Base-by-base conservation (phyloP, 192 early-diverging fungal genomes). In the Chytriomyces sp. region DNA sequence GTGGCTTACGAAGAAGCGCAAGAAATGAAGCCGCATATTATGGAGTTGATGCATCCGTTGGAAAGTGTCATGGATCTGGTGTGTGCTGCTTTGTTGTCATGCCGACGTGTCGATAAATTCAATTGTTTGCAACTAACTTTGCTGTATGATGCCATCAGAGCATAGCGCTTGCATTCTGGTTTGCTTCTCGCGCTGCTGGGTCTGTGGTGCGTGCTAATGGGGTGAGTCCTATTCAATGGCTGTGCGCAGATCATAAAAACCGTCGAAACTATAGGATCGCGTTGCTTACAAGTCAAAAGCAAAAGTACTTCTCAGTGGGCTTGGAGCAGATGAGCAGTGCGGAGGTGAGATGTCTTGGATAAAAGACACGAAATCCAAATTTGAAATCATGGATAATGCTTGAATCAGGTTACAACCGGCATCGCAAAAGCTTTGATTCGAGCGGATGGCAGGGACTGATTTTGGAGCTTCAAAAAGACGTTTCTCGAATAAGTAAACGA, bases 121-220 rank as follows among this genome's bases (percentile, higher is more conserved):
- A 43, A 64, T 63, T 72, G 1, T 43, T 75, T 69, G 6, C 67
- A 62, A 79, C 69, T 45, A n/a, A 7, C 61, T 47, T 47, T 43
- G 26, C 7, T 23, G 20, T 45, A 8, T n/a, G 35, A 35, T 35
- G 35, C 35, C 35, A 44, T 47, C 86, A 93, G 92, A 97, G 96
- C 75, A 98, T 98, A 77, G 97, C 92, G 0, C 92, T 97, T 87
- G 96, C 97, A 0, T 89, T 98, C 66, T 98, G 95, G 96, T 98
- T 97, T 87, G 97, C 95, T 2, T 84, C 92, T 26, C 86, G 95
- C n/a, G 96, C 95, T 0, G 67, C 77, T 45, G 94, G 94, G 62
- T 75, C 35, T 16, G 28, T 62, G 2, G 24, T 74, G 6, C 50
- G 79, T 53, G 70, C 49, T 26, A 44, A n/a, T 49, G 81, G 81